Evolutionary conservation across 441 rosid genomes (phyloP), one percentile per base, ranked within the genome.

Genomic region (California macrophylla): DNA sequence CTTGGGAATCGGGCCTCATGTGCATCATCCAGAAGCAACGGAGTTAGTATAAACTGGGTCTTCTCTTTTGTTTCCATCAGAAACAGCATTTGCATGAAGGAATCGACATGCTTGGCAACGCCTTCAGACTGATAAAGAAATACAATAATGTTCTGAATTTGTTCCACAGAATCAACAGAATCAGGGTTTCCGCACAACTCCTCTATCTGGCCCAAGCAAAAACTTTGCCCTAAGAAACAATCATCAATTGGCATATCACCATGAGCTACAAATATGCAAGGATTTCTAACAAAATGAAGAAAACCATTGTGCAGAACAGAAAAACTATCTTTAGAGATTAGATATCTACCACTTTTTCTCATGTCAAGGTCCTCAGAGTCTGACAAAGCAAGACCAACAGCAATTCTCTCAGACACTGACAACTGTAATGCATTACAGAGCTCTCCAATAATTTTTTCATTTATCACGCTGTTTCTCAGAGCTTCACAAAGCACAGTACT

Each of bases 51-150:
- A 74, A 82, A 85, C n/a, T 87, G 85, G 56, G 79, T 62, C 1
- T 72, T 79, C 72, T 89, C 92, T 75, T 79, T 82, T 0, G 85
- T 80, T 75, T 82, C 91, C 74, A 84, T 74, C 75, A 87, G 77
- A 64, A 96, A 84, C 74, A 90, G 67, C 73, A 89, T 81, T 78
- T 86, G 94, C 84, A 85, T 56, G 78, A 92, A 85, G 68, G 83
- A 85, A 77, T 84, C 93, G 21, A 89, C 72, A 63, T 90, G 95
- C 77, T 81, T 77, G 78, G 95, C 80, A 34, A 89, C 87, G 73
- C 82, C 92, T 10, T 85, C 92, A 26, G 92, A 89, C 34, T 63
- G 80, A 76, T 82, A 95, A 74, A 95, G 97, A 85, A 90, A 92
- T 86, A 85, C 74, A 38, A 88, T 70, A 69, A 88, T 76, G 74